phyloP scores from a whole-genome alignment of 2,329 filamentous ascomycete species.

The Colletotrichum paranaense region DNA sequence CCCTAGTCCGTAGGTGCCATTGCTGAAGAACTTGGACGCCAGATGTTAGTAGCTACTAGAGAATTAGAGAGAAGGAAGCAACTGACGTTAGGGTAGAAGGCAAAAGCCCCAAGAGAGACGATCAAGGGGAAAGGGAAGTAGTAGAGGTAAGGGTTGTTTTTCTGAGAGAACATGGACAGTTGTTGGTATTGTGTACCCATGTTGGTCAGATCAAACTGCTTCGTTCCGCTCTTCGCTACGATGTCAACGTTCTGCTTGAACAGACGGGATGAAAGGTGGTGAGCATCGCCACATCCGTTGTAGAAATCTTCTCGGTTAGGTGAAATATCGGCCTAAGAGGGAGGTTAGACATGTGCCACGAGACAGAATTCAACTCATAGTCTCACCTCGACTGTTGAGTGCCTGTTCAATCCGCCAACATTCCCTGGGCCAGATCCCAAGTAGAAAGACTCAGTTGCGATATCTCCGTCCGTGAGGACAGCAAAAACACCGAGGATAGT shows the following conservation, averaged over 20 bases:
- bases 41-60: neutral
- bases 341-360: neutral
- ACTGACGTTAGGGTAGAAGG: slow-evolving; percentile 28
- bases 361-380: neutral
- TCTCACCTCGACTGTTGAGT: slow-evolving; percentile 27
- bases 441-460: slow-evolving; percentile 24
- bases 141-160: slow-evolving; percentile 30
- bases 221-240: slow-evolving; percentile 16
- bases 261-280: slow-evolving; percentile 24
- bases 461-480: neutral
- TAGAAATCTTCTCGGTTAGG: slow-evolving; percentile 30
- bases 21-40: slow-evolving; percentile 19
- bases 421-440: slow-evolving; percentile 17
- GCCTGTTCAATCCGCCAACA: slow-evolving; percentile 27
- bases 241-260: slow-evolving; percentile 33
- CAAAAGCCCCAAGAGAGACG: slow-evolving; percentile 17
- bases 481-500: slow-evolving; percentile 21
- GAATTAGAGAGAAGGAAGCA: too few species aligned
- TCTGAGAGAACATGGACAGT: slow-evolving; percentile 24
- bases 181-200: slow-evolving; percentile 28
- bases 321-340: slow-evolving; percentile 10
- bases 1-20: slow-evolving; percentile 21
- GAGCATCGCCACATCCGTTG: slow-evolving; percentile 27
- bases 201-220: slow-evolving; percentile 25
- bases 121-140: slow-evolving; percentile 29